phyloP scores from a whole-genome alignment of 2,329 filamentous ascomycete genomes.

The Neonectria faginata region DNA sequence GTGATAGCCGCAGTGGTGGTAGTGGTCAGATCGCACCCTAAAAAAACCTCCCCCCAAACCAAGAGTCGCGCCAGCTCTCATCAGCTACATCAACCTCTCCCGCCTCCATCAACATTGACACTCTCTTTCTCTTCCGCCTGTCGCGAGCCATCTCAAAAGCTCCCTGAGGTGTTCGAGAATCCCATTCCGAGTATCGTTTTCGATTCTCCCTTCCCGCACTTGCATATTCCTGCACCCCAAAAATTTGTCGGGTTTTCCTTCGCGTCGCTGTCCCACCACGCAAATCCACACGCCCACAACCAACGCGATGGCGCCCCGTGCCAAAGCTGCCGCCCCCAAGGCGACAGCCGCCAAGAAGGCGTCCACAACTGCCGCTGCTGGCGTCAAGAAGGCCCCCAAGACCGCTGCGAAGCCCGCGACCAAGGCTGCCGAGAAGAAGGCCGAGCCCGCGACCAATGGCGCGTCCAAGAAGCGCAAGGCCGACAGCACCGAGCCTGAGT shows the following conservation, averaged over 20 bases:
- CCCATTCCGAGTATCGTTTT: neutral
- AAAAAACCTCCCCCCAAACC: slow-evolving; percentile 27
- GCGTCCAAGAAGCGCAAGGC: slow-evolving; percentile 47
- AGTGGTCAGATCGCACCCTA: slow-evolving; percentile 35
- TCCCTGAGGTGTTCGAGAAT: neutral
- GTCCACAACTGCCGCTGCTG: slow-evolving; percentile 34
- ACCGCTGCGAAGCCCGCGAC: slow-evolving; percentile 34
- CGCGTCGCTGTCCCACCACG: slow-evolving; percentile 18
- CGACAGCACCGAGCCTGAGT: slow-evolving; percentile 46
- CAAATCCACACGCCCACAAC: slow-evolving; percentile 8
- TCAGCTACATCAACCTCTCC: slow-evolving; percentile 19
- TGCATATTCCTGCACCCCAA: slow-evolving; percentile 10
- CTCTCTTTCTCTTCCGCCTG: neutral
- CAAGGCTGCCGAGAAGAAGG: slow-evolving; percentile 37
- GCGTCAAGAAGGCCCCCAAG: slow-evolving; percentile 43
- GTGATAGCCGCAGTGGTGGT: neutral
- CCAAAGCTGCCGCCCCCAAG: slow-evolving; percentile 45
- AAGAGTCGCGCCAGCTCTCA: slow-evolving; percentile 24
- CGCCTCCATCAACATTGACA: slow-evolving; percentile 30
- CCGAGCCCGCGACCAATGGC: slow-evolving; percentile 40
- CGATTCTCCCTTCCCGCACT: neutral
- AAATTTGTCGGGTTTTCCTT: slow-evolving; percentile 13
- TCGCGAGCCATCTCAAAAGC: slow-evolving; percentile 1
- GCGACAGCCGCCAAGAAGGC: slow-evolving; percentile 45
- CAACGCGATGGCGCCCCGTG: slow-evolving; percentile 50